Percentiles rank a stretch among this genome's conserved stretches.
These are phyloP conservation scores for Curvularia eragrostidis DNA, from an alignment of 2,329 filamentous ascomycete species.

Conservation along the genomic window DNA sequence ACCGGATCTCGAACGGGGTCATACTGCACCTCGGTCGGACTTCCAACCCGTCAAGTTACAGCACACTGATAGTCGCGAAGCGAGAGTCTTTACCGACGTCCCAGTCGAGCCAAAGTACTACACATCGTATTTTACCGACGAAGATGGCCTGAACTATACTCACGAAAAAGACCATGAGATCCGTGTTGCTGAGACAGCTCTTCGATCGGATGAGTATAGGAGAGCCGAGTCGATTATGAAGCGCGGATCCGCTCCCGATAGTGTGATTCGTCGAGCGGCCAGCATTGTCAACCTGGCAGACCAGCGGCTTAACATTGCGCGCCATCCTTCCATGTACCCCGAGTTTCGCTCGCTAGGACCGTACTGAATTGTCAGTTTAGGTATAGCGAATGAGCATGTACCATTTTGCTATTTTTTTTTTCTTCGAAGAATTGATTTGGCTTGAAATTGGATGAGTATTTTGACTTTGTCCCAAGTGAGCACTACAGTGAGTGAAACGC, in stretches of 20 bases:
- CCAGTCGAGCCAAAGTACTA: not conserved
- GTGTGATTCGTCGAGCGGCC: not conserved
- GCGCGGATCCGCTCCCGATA: slow-evolving; percentile 5
- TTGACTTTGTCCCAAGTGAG: not conserved
- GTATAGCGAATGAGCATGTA: not conserved
- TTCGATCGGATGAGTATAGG: slow-evolving; percentile 7
- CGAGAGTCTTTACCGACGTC: slow-evolving; percentile 11
- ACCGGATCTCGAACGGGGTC: slow-evolving; percentile 10
- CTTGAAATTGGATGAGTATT: too few relatives aligned
- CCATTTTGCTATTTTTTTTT: not conserved
- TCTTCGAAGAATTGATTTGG: not conserved
- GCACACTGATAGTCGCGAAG: not conserved
- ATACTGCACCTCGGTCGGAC: not conserved
- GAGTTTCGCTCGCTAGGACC: not conserved
- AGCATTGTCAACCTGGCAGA: slow-evolving; percentile 9
- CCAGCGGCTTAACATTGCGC: slow-evolving; percentile 4
- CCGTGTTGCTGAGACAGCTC: not conserved
- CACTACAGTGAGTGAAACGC: not conserved
- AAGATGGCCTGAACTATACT: not conserved
- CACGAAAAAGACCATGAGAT: not conserved
- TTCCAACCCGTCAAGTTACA: not conserved
- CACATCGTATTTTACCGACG: not conserved
- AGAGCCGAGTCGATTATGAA: slow-evolving; percentile 4
- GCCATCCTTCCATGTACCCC: slow-evolving; percentile 3
- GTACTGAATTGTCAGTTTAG: not conserved